A percentile compares a stretch with the other conserved stretches of the same genome.
phyloP scores from a whole-genome alignment of 164 flowering plant genomes.

The Liriodendron chinense region DNA sequence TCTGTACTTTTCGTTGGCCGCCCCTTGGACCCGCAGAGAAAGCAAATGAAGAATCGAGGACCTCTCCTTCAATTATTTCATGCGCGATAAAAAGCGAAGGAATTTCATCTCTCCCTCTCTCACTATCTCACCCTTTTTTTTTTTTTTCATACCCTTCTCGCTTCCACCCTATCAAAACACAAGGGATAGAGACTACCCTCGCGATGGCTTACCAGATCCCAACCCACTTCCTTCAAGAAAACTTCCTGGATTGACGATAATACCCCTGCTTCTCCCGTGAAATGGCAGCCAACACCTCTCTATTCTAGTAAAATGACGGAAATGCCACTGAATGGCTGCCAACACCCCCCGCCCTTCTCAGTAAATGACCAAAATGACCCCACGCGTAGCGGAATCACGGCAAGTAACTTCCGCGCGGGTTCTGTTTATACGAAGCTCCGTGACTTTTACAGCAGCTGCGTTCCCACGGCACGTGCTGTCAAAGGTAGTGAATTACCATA shows the following conservation, averaged over 20 bases:
- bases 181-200: neutral
- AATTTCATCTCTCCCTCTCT: neutral
- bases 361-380: too few relatives aligned
- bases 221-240: neutral
- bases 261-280: neutral
- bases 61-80: neutral
- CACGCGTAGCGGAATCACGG: too few relatives aligned
- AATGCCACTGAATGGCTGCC: neutral
- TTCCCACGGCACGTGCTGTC: too few relatives aligned
- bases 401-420: too few relatives aligned
- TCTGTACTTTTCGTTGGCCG: neutral
- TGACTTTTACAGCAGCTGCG: too few relatives aligned
- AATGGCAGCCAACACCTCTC: neutral
- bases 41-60: neutral
- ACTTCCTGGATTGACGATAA: neutral
- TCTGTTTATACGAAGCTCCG: too few relatives aligned
- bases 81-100: neutral
- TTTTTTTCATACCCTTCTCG: conserved; percentile 5
- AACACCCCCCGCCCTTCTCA: too few relatives aligned
- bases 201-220: conserved; percentile 5
- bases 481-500: too few relatives aligned
- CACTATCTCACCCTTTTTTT: conserved; percentile 1
- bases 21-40: neutral
- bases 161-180: neutral
- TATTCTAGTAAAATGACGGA: neutral